Base-by-base conservation (phyloP, 306 rosid species). In the Quercus rubra region DNA sequence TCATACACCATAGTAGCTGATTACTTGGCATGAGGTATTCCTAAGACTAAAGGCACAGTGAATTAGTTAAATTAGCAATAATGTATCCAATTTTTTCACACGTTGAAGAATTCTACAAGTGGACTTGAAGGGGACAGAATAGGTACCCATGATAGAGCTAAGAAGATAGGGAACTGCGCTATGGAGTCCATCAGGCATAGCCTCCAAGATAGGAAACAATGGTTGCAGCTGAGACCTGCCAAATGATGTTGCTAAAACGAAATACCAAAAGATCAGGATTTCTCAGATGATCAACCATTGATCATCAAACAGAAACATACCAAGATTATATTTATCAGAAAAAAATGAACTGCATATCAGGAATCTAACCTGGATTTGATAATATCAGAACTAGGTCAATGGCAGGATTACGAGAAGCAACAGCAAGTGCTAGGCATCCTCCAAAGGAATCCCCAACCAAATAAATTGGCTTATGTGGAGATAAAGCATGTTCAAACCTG, bases 361-460 rank as follows among this genome's bases (percentile, higher is more conserved):
- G 74, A 67, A 56, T 82, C 70, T 61, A 81, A 90, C 99, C 99
- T 75, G 99, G 97, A 80, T 96, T 96, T 75, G 71, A 77, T 75
- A 96, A 82, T 79, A 91, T 75, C 74, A 96, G 77, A 64, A 93
- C 86, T 57, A 96, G 92, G 81, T 96, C 99, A 75, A 91, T 56
- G 30, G 85, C 56, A 55, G 98, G 98, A 93, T 93, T 91, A 71
- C 87, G 94, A 84, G 99, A 87, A 73, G 99, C 99, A 76, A 93
- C 90, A 3, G 99, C 93, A 55, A 96, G 98, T 63, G 99, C 91
- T 59, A 96, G 81, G 90, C 99, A 89, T 87, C 98, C 99, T 51
- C 99, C 99, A 83, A 96, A 79, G 70, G 99, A 96, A 82, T 96
- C 99, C 63, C 99, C 99, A 6, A 93, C 92, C 86, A 96, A 87